These are phyloP conservation scores for Paramecium primaurelia DNA, from an alignment of 73 alveolate genomes.

Conservation along the genomic window DNA sequence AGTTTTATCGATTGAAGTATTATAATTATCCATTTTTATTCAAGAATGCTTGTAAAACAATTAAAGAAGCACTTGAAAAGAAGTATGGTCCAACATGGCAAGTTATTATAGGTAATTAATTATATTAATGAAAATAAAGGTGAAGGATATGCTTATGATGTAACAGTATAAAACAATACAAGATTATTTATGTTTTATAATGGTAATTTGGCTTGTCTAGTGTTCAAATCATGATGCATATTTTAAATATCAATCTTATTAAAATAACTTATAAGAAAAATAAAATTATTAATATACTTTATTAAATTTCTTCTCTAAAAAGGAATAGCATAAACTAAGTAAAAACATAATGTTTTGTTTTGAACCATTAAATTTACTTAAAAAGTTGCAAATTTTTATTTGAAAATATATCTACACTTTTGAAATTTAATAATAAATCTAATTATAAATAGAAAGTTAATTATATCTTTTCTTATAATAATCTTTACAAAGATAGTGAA, in stretches of 20 bases:
- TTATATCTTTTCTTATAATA: no score
- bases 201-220: constrained; percentile 59
- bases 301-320: not conserved
- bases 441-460: not conserved
- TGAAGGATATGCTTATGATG: constrained; percentile 66
- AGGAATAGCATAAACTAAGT: not conserved
- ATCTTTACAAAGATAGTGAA: no score
- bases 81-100: constrained; percentile 65
- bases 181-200: constrained; percentile 60
- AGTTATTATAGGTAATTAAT: constrained; percentile 53
- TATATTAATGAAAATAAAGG: not conserved
- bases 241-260: not conserved
- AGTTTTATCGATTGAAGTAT: not conserved
- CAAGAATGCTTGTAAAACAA: constrained; percentile 62
- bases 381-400: no score
- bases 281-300: not conserved
- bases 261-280: not conserved
- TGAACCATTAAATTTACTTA: no score
- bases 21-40: not conserved
- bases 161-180: constrained; percentile 58
- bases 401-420: no score
- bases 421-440: not conserved
- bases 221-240: constrained; percentile 52
- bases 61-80: constrained; percentile 58
- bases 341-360: not conserved